phyloP scores from a whole-genome alignment of 179 eudicot genomes.

The Heliamphora ciliata region DNA sequence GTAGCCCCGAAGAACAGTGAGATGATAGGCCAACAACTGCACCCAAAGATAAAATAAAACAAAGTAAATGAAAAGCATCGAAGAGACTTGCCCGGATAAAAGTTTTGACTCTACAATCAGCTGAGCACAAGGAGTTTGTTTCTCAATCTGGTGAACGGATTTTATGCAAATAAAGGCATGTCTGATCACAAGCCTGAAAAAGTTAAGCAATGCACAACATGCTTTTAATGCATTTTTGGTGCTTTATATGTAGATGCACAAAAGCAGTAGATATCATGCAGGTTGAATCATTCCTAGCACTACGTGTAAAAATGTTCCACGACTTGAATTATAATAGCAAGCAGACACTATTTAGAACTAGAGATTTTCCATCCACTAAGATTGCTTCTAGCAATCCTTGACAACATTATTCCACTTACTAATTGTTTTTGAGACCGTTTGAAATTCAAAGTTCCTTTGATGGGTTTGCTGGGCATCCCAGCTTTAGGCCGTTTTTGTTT shows the following conservation, averaged over 20 bases:
- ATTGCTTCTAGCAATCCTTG: background rate
- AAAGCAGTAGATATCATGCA: too few species aligned
- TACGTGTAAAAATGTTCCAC: too few species aligned
- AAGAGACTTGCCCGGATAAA: background rate
- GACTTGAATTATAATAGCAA: background rate
- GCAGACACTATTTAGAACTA: background rate
- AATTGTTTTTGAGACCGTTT: too few species aligned
- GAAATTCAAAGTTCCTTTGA: too few species aligned
- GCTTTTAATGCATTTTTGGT: background rate
- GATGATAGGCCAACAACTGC: constrained; percentile 94
- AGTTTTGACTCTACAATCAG: background rate
- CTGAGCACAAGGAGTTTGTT: too few species aligned
- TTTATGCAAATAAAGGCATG: too few species aligned
- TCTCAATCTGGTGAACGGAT: too few species aligned
- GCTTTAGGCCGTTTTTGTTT: too few species aligned
- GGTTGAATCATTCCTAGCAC: too few species aligned
- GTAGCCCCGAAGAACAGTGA: constrained; percentile 81
- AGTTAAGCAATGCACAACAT: background rate
- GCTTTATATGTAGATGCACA: background rate
- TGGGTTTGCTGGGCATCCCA: background rate
- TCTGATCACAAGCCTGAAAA: background rate
- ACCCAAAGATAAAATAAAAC: constrained; percentile 15
- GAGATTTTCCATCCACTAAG: background rate
- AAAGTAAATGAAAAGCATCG: background rate
- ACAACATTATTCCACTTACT: background rate